These are phyloP conservation scores for Globisporangium nunn DNA, from an alignment of 352 stramenopile species.

Conservation along the genomic window DNA sequence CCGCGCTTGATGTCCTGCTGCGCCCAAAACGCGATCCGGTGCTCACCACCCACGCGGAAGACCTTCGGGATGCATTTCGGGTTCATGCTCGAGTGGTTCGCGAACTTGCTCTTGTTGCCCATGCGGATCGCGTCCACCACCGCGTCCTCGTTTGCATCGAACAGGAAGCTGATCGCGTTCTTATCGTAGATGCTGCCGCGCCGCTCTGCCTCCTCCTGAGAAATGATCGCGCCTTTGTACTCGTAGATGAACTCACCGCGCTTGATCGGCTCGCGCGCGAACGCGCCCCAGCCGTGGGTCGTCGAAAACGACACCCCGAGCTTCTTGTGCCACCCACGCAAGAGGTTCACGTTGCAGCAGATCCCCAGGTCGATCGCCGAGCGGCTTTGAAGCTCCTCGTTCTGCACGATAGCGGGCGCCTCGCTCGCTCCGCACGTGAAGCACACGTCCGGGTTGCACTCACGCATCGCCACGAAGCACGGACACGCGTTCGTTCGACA, in stretches of 20 bases:
- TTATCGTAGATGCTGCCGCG: slow-evolving; percentile 84
- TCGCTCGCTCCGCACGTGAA: slow-evolving; percentile 54
- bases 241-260: slow-evolving; percentile 66
- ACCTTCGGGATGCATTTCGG: slow-evolving; percentile 84
- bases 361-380: slow-evolving; percentile 41
- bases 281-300: slow-evolving; percentile 60
- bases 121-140: slow-evolving; percentile 88
- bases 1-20: slow-evolving; percentile 82
- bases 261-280: slow-evolving; percentile 54
- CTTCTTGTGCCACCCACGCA: slow-evolving; percentile 51
- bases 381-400: slow-evolving; percentile 19
- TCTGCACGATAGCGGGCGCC: slow-evolving; percentile 31
- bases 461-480: slow-evolving; percentile 48
- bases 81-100: slow-evolving; percentile 59
- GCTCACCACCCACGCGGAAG: slow-evolving; percentile 75
- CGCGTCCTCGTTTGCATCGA: slow-evolving; percentile 87
- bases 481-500: slow-evolving; percentile 57
- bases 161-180: slow-evolving; percentile 85
- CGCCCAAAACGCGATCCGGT: slow-evolving; percentile 91
- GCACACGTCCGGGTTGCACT: slow-evolving; percentile 57
- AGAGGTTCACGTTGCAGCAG: slow-evolving; percentile 65
- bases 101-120: slow-evolving; percentile 92
- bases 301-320: slow-evolving; percentile 49
- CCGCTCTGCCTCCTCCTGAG: slow-evolving; percentile 63
- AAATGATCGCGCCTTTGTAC: slow-evolving; percentile 55